Evolutionary conservation across 768 basidiomycete species (phyloP).

Genomic region (Krasilnikovozyma curviuscula): DNA sequence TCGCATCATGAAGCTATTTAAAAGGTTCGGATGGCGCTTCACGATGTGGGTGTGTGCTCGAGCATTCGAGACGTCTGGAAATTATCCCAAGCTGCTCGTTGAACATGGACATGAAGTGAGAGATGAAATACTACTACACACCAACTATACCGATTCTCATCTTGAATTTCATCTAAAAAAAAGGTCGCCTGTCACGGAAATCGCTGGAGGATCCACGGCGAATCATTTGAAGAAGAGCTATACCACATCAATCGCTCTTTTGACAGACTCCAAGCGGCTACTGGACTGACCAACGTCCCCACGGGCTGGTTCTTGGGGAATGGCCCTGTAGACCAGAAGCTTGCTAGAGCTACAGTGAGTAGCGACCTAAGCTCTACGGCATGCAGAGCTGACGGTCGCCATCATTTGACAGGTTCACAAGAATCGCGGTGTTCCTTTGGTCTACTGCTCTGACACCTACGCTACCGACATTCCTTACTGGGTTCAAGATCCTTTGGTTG

Average conservation of each 20-base stretch:
- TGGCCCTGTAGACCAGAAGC: slow-evolving; percentile 7
- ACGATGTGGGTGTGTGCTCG: slow-evolving; percentile 5
- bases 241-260: slow-evolving; percentile 16
- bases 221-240: background rate
- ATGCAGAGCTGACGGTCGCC: too few relatives aligned
- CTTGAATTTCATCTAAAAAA: background rate
- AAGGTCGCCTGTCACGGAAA: background rate
- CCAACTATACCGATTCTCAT: background rate
- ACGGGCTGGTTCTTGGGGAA: slow-evolving; percentile 17
- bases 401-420: slow-evolving; percentile 18
- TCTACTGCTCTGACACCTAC: slow-evolving; percentile 18
- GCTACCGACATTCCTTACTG: slow-evolving; percentile 16
- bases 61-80: background rate
- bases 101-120: background rate
- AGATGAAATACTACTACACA: background rate
- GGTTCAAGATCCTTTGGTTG: slow-evolving; percentile 1
- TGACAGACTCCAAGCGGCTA: slow-evolving; percentile 16
- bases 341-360: slow-evolving; percentile 15
- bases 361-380: too few relatives aligned
- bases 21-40: background rate
- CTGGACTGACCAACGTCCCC: slow-evolving; percentile 15
- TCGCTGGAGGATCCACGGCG: background rate
- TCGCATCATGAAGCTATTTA: slow-evolving; percentile 4
- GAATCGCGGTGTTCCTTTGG: slow-evolving; percentile 14
- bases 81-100: too few relatives aligned